Evolutionary conservation across 2,329 filamentous ascomycete genomes (phyloP), one percentile per base, ranked within the genome.

Genomic region (Xylaria sp.): DNA sequence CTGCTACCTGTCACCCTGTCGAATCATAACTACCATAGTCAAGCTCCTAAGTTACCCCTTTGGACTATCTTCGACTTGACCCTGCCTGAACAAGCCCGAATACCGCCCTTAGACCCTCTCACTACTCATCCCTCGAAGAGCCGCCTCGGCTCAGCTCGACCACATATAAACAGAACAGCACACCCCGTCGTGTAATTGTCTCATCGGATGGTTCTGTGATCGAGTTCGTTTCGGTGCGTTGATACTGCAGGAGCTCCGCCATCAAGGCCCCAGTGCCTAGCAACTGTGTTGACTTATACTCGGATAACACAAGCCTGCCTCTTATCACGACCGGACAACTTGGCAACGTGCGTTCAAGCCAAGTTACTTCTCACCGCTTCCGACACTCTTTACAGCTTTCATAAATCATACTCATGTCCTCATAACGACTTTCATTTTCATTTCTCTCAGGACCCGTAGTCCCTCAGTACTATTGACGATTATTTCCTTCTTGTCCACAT

Each of bases 1-100:
- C 81, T 85, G 83, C 79, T 75, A 81, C 79, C 78, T 77, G 80
- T 80, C 82, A 77, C 81, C 81, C 62, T 80, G 76, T 77, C 74
- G 78, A 82, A 74, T 76, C 75, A 75, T 71, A 76, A 66, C 65
- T 69, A 49, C 56, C 67, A 59, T 72, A 70, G 72, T 74, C 72
- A 65, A 66, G 68, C 64, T 64, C 56, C 58, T 66, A 55, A 70
- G 70, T 63, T 75, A 77, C 72, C 73, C 73, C 75, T 77, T 78
- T 75, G 73, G 72, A 75, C 76, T 78, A 80, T 67, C 73, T 61
- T 70, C 52, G 68, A 65, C 68, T 67, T 52, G 51, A 54, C n/a
- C 60, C 49, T 55, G 28, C 52, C 31, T 51, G 48, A 58, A 52
- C 52, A 59, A 31, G 57, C 62, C 56, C 58, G 25, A 59, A 43